Base-by-base conservation (phyloP, 306 rosid species). In the Cicer arietinum region DNA sequence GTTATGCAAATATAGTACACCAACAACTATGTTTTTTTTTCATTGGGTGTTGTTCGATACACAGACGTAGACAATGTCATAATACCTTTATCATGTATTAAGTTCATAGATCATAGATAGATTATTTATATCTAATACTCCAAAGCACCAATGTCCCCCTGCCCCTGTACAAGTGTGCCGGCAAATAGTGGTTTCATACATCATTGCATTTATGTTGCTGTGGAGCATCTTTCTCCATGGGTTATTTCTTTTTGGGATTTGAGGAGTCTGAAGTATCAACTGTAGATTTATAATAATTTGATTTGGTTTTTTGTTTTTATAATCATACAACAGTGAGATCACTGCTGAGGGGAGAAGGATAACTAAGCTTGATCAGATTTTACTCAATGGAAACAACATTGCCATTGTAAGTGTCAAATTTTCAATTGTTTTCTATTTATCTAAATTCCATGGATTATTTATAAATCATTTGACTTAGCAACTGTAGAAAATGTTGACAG, bases 291-390 rank as follows among this genome's bases (percentile, higher is more conserved):
- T 65, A 18, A 17, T 69, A 42, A 65, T 30, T 42, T 84, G 69
- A 64, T 50, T 68, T 78, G 83, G 14, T 77, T 59, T 57, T 30
- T 76, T 84, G 52, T 57, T 65, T 61, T 85, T 56, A 44, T 80
- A 62, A 71, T 63, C 51, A 30, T 68, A 13, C 57, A 17, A 57
- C 88, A 91, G 99, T 79, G 97, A 94, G 82, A 92, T 92, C 76
- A 94, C 99, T 52, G 81, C 96, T 18, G 97, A 94, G 84, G 99
- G 99, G 85, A 92, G 95, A 80, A 86, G 97, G 81, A 92, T 94
- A 82, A 94, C 99, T 67, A 94, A 94, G 86, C 93, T 94, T 71
- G 99, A 94, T 70, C 99, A 94, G 88, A 94, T 94, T 80, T 84
- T 94, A 78, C 95, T 94, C 56, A 92, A 92, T 18, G 97, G 98